Percentiles rank a stretch among this genome's conserved stretches.
phyloP scores from a whole-genome alignment of 2,329 filamentous ascomycete genomes.

The Neopestalotiopsis clavispora region DNA sequence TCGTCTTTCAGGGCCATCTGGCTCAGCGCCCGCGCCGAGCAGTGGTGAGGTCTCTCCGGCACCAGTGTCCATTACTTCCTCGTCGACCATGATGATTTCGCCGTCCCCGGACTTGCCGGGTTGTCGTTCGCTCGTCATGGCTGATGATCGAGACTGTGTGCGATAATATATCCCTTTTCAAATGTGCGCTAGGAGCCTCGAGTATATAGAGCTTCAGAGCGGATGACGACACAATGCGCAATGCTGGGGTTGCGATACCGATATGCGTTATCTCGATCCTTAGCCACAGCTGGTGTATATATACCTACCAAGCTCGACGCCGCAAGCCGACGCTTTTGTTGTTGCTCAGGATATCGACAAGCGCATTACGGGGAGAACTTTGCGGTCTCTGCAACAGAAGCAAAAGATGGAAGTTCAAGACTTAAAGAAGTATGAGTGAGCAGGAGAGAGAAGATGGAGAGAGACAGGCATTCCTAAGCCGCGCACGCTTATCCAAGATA shows the following conservation, averaged over 20 bases:
- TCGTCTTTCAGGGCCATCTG: conserved; percentile 21
- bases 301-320: neutral
- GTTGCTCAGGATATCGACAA: neutral
- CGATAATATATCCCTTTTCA: neutral
- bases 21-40: conserved; percentile 37
- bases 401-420: neutral
- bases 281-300: neutral
- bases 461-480: neutral
- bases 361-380: neutral
- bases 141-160: too few species aligned
- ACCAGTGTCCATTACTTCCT: conserved; percentile 22
- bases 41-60: conserved; percentile 43
- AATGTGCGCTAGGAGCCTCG: neutral
- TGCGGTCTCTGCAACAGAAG: neutral
- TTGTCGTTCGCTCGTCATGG: conserved; percentile 31
- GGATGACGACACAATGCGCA: neutral
- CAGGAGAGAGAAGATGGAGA: neutral
- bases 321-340: neutral
- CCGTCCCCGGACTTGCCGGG: conserved; percentile 22
- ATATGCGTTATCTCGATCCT: conserved; percentile 1
- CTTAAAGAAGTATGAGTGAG: neutral
- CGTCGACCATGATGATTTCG: conserved; percentile 31
- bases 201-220: neutral
- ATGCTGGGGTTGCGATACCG: neutral
- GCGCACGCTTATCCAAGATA: neutral